phyloP scores from a whole-genome alignment of 2,329 filamentous ascomycete genomes.

The Trichoderma koningiopsis region DNA sequence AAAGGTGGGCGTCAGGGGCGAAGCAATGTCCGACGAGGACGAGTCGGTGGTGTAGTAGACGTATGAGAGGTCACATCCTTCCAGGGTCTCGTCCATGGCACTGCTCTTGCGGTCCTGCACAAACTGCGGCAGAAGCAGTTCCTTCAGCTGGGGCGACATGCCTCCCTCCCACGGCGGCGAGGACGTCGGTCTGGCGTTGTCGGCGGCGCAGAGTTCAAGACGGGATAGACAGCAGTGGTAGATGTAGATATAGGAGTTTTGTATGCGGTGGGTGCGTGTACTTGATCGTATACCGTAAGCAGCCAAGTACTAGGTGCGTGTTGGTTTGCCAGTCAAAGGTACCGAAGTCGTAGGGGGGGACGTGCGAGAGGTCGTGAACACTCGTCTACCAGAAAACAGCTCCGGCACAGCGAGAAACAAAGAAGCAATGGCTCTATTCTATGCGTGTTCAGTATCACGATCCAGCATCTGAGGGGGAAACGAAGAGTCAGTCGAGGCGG shows the following conservation, averaged over 20 bases:
- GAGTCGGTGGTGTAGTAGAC: slow-evolving; percentile 54
- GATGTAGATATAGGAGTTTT: neutral
- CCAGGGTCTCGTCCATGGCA: slow-evolving; percentile 45
- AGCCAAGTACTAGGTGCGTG: neutral
- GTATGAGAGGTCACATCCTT: slow-evolving; percentile 41
- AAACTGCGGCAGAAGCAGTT: slow-evolving; percentile 56
- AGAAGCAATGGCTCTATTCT: neutral
- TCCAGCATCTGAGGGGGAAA: neutral
- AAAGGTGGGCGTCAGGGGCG: slow-evolving; percentile 72
- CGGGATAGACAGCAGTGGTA: neutral
- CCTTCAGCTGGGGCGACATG: slow-evolving; percentile 56
- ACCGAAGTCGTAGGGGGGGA: neutral
- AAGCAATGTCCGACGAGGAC: slow-evolving; percentile 67
- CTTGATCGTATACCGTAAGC: neutral
- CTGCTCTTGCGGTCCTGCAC: slow-evolving; percentile 54
- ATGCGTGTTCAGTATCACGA: neutral
- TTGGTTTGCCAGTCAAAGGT: neutral
- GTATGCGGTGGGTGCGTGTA: neutral
- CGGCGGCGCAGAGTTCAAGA: neutral
- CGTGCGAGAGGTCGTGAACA: neutral
- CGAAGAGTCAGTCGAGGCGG: neutral
- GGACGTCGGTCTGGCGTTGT: slow-evolving; percentile 4
- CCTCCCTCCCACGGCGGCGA: slow-evolving; percentile 22
- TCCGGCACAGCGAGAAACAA: neutral
- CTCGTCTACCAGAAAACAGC: neutral